Conservation (phyloP, 768 basidiomycete species). For the Tulasnella sp. region DNA sequence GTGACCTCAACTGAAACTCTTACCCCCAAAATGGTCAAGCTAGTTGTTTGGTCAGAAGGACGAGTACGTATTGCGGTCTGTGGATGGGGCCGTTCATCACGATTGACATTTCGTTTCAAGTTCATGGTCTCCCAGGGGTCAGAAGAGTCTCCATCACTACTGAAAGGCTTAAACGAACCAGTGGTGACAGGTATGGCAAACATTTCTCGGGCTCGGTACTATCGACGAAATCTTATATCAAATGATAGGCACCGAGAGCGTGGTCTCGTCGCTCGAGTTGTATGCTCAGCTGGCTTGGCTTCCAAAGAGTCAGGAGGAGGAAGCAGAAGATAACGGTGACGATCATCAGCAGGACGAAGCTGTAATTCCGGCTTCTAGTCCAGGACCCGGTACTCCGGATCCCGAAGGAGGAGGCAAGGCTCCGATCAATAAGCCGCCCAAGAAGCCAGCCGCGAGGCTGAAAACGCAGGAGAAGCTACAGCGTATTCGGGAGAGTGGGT, state of each 20-base stretch:
- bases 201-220: conserved; percentile 32
- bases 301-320: conserved; percentile 50
- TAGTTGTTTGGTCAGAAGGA: conserved; percentile 18
- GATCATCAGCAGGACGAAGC: not conserved
- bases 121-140: not conserved
- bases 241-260: conserved; percentile 28
- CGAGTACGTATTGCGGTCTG: conserved; percentile 20
- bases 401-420: not conserved
- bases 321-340: conserved; percentile 32
- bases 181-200: conserved; percentile 23
- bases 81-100: conserved; percentile 28
- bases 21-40: not conserved
- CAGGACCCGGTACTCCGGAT: not conserved
- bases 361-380: not conserved
- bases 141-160: not conserved
- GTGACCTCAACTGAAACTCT: not conserved
- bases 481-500: not conserved
- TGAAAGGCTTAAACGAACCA: conserved; percentile 25
- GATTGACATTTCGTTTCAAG: not conserved
- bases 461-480: not conserved
- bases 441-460: conserved; percentile 7
- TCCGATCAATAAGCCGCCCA: not conserved
- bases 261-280: conserved; percentile 46
- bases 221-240: conserved; percentile 41
- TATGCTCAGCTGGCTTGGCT: conserved; percentile 51